Base-by-base conservation (phyloP, 352 stramenopile species). In the Pythium dissotocum region DNA sequence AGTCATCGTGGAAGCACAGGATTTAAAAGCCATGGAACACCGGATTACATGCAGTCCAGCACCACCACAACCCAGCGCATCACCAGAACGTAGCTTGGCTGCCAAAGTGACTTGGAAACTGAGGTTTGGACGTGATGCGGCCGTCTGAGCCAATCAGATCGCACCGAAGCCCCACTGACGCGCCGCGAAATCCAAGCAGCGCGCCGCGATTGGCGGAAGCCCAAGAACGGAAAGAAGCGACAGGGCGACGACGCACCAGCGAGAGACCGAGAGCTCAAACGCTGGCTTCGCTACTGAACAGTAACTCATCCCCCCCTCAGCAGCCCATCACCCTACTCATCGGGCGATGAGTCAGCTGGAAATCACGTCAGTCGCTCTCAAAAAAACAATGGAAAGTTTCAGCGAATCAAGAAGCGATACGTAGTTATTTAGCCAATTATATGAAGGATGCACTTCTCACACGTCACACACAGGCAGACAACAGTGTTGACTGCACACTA, bases 301-400 rank as follows among this genome's bases (percentile, higher is more conserved):
- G 21, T 26, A n/a, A n/a, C n/a, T n/a, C n/a, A n/a, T n/a, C n/a
- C n/a, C n/a, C n/a, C n/a, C n/a, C n/a, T n/a, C n/a, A n/a, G n/a
- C n/a, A n/a, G 18, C n/a, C 26, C 26, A 14, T 56, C 9, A 7
- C 9, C 16, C n/a, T n/a, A n/a, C n/a, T n/a, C n/a, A n/a, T n/a
- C n/a, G n/a, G n/a, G n/a, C n/a, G n/a, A 56, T 38, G 49, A 56
- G 49, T 56, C n/a, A 33, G 26, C n/a, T 33, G n/a, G 26, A 56
- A 28, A 56, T 33, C 18, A 4, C 28, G 18, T 32, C 4, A 52
- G 44, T 52, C 44, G 18, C 14, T 13, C 14, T n/a, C n/a, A n/a
- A n/a, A 18, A 52, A 26, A 52, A 52, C 14, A 26, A n/a, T 13
- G 18, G 6, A 52, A 33, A 5, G 32, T 56, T 56, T 56, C n/a